Conservation (phyloP, 2,329 filamentous ascomycete genomes). For the Myriosclerotinia curreyana region DNA sequence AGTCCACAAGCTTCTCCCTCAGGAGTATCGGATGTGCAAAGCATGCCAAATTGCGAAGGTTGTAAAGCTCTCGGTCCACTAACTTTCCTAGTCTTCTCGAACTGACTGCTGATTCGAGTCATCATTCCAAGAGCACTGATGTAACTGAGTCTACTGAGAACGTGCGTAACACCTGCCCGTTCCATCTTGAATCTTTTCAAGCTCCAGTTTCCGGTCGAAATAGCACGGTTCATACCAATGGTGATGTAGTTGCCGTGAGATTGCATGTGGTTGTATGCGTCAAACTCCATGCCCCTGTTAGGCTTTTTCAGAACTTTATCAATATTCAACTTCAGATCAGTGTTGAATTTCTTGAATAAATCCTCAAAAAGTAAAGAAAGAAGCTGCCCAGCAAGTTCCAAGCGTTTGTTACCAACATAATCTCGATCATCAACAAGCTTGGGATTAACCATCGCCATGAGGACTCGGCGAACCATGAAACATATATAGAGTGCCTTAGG, state of each 20-base stretch:
- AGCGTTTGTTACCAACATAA: conserved; percentile 95
- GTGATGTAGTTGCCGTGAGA: conserved; percentile 86
- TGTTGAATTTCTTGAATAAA: conserved; percentile 92
- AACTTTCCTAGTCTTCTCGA: conserved; percentile 97
- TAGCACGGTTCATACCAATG: conserved; percentile 88
- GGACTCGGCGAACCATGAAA: conserved; percentile 92
- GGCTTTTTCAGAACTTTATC: conserved; percentile 96
- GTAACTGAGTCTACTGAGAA: conserved; percentile 91
- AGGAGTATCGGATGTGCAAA: conserved; percentile 94
- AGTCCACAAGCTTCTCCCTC: conserved; percentile 98
- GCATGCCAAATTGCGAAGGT: conserved; percentile 96
- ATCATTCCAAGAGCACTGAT: conserved; percentile 98
- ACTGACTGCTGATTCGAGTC: conserved; percentile 97
- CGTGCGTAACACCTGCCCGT: conserved; percentile 91
- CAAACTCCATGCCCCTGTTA: conserved; percentile 81
- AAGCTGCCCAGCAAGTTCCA: conserved; percentile 92
- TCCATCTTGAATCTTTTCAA: conserved; percentile 99
- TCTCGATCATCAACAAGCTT: conserved; percentile 93
- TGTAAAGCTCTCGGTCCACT: conserved; percentile 93
- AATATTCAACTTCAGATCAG: conserved; percentile 85
- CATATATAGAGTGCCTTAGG: conserved; percentile 97
- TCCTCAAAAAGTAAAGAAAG: conserved; percentile 94
- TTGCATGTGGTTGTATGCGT: conserved; percentile 79
- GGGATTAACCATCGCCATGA: conserved; percentile 89
- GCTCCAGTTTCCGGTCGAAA: conserved; percentile 97